These are phyloP conservation scores for Ceratocystis huliohia DNA, from an alignment of 2,329 filamentous ascomycete species.

Conservation along the genomic window DNA sequence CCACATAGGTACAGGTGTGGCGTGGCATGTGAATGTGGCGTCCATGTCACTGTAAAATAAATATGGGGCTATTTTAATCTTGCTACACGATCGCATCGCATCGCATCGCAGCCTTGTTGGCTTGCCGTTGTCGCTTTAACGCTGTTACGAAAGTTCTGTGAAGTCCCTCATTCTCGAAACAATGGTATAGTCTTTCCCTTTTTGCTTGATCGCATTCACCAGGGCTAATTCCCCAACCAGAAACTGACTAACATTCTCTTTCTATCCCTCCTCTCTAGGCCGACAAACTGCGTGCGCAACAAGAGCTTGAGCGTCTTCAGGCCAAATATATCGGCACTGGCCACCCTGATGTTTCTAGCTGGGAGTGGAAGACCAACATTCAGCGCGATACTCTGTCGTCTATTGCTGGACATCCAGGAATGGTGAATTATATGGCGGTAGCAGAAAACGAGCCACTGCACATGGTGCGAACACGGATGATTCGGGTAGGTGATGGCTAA, in stretches of 20 bases:
- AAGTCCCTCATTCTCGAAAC: too few species aligned
- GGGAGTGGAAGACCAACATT: slow-evolving; percentile 96
- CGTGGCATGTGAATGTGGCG: background rate
- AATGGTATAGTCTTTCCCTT: too few species aligned
- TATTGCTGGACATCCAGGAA: slow-evolving; percentile 77
- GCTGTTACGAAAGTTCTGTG: too few species aligned
- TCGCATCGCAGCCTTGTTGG: too few species aligned
- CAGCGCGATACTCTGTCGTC: slow-evolving; percentile 83
- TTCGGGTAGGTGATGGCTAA: slow-evolving; percentile 44
- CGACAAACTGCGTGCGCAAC: slow-evolving; percentile 93
- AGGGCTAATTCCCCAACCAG: too few species aligned
- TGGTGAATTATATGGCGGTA: slow-evolving; percentile 79
- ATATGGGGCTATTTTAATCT: too few species aligned
- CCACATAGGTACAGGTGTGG: background rate
- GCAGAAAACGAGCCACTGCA: slow-evolving; percentile 76
- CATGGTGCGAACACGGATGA: slow-evolving; percentile 65
- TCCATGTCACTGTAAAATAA: background rate
- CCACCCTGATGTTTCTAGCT: slow-evolving; percentile 90
- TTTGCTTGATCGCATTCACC: too few species aligned
- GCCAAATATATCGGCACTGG: slow-evolving; percentile 92
- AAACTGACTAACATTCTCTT: background rate
- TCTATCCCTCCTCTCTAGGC: slow-evolving; percentile 40
- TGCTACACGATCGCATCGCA: too few species aligned
- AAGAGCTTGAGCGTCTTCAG: slow-evolving; percentile 94
- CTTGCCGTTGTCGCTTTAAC: too few species aligned